These are phyloP conservation scores for Arthrinium phaeospermum DNA, from an alignment of 2,329 filamentous ascomycete genomes.

Conservation along the genomic window DNA sequence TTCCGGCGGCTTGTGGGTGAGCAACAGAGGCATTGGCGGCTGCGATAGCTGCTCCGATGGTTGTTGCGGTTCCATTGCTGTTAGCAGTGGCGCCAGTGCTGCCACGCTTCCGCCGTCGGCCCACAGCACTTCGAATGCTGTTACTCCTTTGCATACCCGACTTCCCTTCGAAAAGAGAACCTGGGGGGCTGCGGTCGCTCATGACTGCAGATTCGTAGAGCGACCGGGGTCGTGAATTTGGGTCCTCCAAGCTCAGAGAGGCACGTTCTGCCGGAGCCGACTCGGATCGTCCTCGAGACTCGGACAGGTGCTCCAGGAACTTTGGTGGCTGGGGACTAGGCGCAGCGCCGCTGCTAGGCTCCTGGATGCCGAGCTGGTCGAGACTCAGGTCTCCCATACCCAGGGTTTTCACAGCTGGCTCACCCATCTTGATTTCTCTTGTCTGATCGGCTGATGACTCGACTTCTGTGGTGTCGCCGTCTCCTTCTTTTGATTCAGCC, in stretches of 20 bases:
- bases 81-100: constrained; percentile 74
- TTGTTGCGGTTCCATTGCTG: constrained; percentile 62
- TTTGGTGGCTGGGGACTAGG: constrained; percentile 63
- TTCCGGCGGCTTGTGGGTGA: constrained; percentile 62
- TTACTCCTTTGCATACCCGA: constrained; percentile 64
- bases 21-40: constrained; percentile 74
- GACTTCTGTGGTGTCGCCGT: constrained; percentile 48
- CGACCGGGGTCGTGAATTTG: constrained; percentile 53
- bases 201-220: constrained; percentile 54
- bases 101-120: constrained; percentile 74
- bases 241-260: constrained; percentile 43
- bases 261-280: constrained; percentile 55
- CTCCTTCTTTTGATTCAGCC: constrained; percentile 41
- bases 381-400: constrained; percentile 89
- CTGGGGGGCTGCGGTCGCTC: constrained; percentile 70
- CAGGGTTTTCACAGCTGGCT: constrained; percentile 84
- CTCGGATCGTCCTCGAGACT: constrained; percentile 58
- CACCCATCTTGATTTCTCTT: constrained; percentile 51
- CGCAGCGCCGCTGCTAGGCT: constrained; percentile 58
- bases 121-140: constrained; percentile 69
- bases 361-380: constrained; percentile 82
- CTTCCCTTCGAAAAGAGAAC: constrained; percentile 70
- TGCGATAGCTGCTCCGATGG: constrained; percentile 74
- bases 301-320: constrained; percentile 53
- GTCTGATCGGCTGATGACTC: constrained; percentile 49